These are phyloP conservation scores for Emericellopsis cladophorae DNA, from an alignment of 2,329 filamentous ascomycete genomes.

Conservation along the genomic window DNA sequence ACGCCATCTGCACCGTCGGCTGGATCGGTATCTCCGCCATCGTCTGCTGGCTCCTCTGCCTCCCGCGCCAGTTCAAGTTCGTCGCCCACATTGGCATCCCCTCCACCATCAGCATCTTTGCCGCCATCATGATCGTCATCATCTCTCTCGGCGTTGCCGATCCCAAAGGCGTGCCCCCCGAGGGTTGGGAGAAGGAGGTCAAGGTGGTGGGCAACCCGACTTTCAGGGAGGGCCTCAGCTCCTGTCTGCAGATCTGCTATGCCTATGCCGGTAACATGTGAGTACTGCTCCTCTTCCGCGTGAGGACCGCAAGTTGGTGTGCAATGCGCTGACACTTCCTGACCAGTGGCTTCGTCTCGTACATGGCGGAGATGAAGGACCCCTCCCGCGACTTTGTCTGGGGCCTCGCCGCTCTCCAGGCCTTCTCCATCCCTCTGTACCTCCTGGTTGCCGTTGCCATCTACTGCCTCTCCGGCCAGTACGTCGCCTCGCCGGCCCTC, in stretches of 20 bases:
- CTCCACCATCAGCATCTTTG: conserved; percentile 18
- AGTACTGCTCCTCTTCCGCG: background rate
- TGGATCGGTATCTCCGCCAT: conserved; percentile 52
- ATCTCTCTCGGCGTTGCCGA: conserved; percentile 18
- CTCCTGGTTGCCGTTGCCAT: conserved; percentile 17
- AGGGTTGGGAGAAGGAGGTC: conserved; percentile 15
- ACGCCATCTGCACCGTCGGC: conserved; percentile 51
- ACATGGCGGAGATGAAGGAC: conserved; percentile 20
- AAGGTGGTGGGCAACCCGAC: conserved; percentile 13
- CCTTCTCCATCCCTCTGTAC: conserved; percentile 18
- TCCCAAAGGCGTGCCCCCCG: conserved; percentile 14
- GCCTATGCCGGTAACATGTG: conserved; percentile 16
- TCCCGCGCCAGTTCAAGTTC: conserved; percentile 51
- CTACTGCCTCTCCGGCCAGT: conserved; percentile 17
- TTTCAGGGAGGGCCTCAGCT: conserved; percentile 17
- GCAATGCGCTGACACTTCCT: background rate
- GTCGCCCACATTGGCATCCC: conserved; percentile 16
- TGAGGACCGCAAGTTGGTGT: background rate
- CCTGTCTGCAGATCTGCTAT: conserved; percentile 20
- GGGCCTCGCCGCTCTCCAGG: conserved; percentile 16
- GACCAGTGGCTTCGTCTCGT: conserved; percentile 21
- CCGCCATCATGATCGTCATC: conserved; percentile 22
- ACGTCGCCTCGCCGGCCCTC: conserved; percentile 17
- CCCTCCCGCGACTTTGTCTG: conserved; percentile 16
- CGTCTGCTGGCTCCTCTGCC: conserved; percentile 48